Evolutionary conservation across 345 rosid species (phyloP).

Genomic region (Pistacia integerrima): DNA sequence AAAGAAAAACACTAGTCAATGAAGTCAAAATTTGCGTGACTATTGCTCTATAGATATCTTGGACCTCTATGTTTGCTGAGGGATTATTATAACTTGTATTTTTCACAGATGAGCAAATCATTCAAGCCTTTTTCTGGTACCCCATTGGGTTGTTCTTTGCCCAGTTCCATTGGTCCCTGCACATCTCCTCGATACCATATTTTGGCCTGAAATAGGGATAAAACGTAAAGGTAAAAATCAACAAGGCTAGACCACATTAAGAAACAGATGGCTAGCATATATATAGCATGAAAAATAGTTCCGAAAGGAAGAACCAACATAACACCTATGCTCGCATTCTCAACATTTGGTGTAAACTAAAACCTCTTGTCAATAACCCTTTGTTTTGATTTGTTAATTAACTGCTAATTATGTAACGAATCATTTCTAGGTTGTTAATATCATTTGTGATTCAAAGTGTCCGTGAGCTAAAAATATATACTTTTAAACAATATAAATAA

Average conservation of each 20-base stretch:
- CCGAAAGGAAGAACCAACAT: background rate
- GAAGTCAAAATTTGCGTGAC: background rate
- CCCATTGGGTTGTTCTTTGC: conserved; percentile 88
- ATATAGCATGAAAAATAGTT: background rate
- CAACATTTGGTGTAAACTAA: background rate
- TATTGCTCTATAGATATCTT: background rate
- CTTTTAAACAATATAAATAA: too few relatives aligned
- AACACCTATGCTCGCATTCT: background rate
- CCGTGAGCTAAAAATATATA: too few relatives aligned
- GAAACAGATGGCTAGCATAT: background rate
- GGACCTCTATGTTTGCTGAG: background rate
- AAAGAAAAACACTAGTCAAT: background rate
- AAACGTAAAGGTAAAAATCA: background rate
- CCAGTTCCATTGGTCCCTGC: conserved; percentile 98
- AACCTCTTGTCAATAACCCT: background rate
- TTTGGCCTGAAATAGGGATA: conserved; percentile 62
- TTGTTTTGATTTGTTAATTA: too few relatives aligned
- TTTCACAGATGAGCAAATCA: conserved; percentile 5
- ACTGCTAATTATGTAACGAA: too few relatives aligned
- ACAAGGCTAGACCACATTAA: background rate
- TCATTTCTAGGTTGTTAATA: too few relatives aligned
- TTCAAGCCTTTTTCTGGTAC: conserved; percentile 59
- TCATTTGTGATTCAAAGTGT: too few relatives aligned
- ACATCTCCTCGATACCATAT: conserved; percentile 88
- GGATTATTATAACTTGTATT: background rate